Evolutionary conservation across 1,284 basidiomycete species (phyloP).

Genomic region (Cutaneotrichosporon sp.): DNA sequence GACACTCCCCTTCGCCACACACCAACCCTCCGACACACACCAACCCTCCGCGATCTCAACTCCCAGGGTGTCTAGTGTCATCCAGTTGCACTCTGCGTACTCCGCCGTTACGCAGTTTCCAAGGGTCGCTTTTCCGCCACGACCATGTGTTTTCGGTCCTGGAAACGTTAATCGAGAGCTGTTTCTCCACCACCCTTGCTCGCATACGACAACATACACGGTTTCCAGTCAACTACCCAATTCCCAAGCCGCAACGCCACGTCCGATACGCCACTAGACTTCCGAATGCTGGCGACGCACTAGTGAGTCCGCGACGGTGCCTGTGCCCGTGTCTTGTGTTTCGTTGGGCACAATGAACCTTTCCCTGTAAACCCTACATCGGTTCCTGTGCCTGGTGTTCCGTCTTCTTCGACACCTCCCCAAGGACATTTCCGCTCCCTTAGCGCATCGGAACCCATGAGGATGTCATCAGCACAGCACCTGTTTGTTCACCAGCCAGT

Average conservation of each 20-base stretch:
- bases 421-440: neutral
- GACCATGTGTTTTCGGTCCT: too few species aligned
- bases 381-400: conserved; percentile 1
- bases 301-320: neutral
- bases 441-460: neutral
- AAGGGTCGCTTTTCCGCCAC: too few species aligned
- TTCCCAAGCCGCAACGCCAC: too few species aligned
- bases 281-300: neutral
- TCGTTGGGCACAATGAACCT: neutral
- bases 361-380: neutral
- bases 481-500: neutral
- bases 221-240: neutral
- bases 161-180: too few species aligned
- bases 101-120: too few species aligned
- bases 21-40: too few species aligned
- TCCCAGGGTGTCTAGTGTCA: too few species aligned
- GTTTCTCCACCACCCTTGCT: neutral
- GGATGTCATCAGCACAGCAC: neutral
- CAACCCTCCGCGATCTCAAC: too few species aligned
- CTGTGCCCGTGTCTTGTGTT: neutral
- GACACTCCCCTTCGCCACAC: too few species aligned
- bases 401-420: neutral
- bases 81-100: too few species aligned
- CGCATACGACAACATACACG: neutral
- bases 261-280: neutral